These are phyloP conservation scores for Neofusicoccum cordaticola DNA, from an alignment of 2,329 filamentous ascomycete genomes.

Conservation along the genomic window DNA sequence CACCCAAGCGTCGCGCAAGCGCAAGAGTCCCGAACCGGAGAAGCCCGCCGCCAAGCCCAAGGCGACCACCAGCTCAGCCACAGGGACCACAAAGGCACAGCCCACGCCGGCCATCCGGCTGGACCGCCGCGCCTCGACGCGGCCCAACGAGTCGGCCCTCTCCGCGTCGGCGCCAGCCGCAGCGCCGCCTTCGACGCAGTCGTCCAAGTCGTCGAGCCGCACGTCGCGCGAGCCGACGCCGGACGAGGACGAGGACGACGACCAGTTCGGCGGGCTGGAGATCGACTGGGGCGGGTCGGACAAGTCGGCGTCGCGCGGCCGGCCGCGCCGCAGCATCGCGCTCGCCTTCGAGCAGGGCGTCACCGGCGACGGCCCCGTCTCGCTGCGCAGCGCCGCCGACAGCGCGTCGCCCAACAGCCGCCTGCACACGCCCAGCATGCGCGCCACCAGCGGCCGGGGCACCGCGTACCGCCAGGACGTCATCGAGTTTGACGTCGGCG, in stretches of 20 bases:
- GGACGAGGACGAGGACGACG: conserved; percentile 25
- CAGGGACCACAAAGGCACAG: conserved; percentile 1
- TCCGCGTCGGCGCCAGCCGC: neutral
- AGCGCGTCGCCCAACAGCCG: conserved; percentile 31
- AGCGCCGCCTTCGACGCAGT: conserved; percentile 19
- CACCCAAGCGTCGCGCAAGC: conserved; percentile 22
- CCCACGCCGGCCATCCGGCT: conserved; percentile 30
- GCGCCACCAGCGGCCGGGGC: conserved; percentile 3
- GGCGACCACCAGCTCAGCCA: conserved; percentile 22
- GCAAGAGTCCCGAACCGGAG: conserved; percentile 25
- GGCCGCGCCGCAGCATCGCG: conserved; percentile 24
- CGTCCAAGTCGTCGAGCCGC: conserved; percentile 14
- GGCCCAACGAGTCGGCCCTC: conserved; percentile 13
- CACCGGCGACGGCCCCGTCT: conserved; percentile 41
- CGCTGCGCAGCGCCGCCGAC: conserved; percentile 43
- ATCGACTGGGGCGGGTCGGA: conserved; percentile 33
- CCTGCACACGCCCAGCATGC: conserved; percentile 14
- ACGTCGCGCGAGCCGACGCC: conserved; percentile 13
- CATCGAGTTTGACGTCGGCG: conserved; percentile 28
- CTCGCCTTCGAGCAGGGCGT: conserved; percentile 29
- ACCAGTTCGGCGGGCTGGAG: conserved; percentile 24
- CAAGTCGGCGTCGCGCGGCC: conserved; percentile 17
- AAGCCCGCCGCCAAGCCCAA: conserved; percentile 19
- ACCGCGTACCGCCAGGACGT: neutral
- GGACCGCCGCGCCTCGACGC: conserved; percentile 33